Conservation (phyloP, 805 yeast species). For the Yarrowia sp. region DNA sequence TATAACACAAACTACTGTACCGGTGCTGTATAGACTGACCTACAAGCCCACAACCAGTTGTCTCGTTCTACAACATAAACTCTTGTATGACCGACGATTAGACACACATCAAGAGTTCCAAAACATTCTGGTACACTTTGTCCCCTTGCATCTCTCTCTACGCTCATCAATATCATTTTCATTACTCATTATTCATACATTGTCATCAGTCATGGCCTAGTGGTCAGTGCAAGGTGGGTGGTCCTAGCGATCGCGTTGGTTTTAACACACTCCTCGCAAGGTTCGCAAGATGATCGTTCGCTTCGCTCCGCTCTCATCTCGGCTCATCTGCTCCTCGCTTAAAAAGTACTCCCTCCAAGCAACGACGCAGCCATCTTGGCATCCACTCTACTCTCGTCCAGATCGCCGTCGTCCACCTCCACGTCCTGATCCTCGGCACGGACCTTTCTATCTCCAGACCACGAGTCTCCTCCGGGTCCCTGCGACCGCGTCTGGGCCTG, state of each 20-base stretch:
- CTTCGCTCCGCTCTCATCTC: neutral
- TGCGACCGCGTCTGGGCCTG: conserved; percentile 56
- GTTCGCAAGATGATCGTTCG: neutral
- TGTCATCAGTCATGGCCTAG: conserved; percentile 20
- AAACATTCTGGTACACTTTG: too few species aligned
- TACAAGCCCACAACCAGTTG: too few species aligned
- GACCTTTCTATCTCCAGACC: conserved; percentile 61
- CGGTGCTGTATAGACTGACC: too few species aligned
- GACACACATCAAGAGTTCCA: too few species aligned
- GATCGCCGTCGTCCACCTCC: conserved; percentile 3
- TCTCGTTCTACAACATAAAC: too few species aligned
- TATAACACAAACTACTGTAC: too few species aligned
- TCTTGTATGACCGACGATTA: too few species aligned
- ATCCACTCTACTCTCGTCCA: conserved; percentile 21
- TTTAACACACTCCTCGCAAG: too few species aligned
- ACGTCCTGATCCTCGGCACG: conserved; percentile 21
- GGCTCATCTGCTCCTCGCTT: neutral
- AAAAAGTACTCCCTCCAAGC: conserved; percentile 23
- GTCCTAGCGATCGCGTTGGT: too few species aligned
- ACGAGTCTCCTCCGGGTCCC: conserved; percentile 60
- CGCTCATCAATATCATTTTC: conserved; percentile 17
- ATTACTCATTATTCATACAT: conserved; percentile 39
- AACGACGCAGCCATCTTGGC: conserved; percentile 35
- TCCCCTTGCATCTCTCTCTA: neutral
- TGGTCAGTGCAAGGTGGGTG: too few species aligned